Percentiles rank a stretch among this genome's conserved stretches.
phyloP scores from a whole-genome alignment of 2,329 filamentous ascomycete species.

The Ceratocystis cacaofunesta region DNA sequence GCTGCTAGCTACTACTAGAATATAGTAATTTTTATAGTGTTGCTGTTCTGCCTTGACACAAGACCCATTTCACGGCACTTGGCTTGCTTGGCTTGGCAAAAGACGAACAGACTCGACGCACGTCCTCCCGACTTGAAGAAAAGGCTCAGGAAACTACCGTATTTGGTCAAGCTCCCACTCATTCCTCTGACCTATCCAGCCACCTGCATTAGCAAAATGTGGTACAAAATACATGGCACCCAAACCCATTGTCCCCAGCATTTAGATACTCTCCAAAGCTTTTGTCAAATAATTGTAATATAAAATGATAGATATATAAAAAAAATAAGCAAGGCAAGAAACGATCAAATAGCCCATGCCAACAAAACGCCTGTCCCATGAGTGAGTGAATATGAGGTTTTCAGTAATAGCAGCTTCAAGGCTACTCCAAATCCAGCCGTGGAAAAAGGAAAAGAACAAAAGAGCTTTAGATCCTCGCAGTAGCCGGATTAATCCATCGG shows the following conservation, averaged over 20 bases:
- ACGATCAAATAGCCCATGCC: not conserved
- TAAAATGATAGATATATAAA: not conserved
- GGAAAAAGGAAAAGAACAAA: not conserved
- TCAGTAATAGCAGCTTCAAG: conserved; percentile 1
- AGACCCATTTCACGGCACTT: not conserved
- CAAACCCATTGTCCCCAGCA: not conserved
- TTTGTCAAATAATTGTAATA: not conserved
- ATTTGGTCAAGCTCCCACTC: not conserved
- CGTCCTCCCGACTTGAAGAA: not conserved
- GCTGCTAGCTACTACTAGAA: no score
- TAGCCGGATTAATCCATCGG: not conserved
- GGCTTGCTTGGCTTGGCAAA: not conserved
- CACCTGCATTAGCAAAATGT: not conserved
- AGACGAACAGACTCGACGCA: not conserved
- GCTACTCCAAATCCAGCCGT: conserved; percentile 5
- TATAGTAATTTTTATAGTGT: no score
- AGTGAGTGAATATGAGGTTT: conserved; percentile 12
- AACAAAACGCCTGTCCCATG: conserved; percentile 15
- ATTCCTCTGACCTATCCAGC: not conserved
- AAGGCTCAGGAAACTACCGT: not conserved
- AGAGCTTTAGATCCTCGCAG: not conserved
- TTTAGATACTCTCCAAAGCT: no score
- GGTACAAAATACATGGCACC: not conserved
- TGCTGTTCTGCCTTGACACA: not conserved
- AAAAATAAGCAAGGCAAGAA: conserved; percentile 6